Percentiles rank a stretch among this genome's conserved stretches.
These are phyloP conservation scores for Pseudonectria buxi DNA, from an alignment of 2,329 filamentous ascomycete genomes.

Conservation along the genomic window DNA sequence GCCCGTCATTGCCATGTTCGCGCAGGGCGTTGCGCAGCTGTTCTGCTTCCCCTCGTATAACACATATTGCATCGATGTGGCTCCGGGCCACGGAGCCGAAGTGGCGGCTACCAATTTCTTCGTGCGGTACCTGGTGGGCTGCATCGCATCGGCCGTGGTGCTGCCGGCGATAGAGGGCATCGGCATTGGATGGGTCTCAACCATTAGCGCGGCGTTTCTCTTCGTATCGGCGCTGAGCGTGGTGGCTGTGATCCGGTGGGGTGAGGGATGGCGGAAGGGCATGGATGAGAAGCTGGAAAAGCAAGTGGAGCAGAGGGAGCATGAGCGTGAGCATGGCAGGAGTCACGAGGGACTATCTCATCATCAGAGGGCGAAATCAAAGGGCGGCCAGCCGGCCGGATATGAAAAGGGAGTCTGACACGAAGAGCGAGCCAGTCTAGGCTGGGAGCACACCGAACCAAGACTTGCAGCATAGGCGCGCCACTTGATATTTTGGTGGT, in stretches of 20 bases:
- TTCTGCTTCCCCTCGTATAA: slow-evolving; percentile 72
- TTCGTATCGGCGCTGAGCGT: slow-evolving; percentile 30
- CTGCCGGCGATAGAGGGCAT: slow-evolving; percentile 67
- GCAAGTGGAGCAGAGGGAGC: slow-evolving; percentile 6
- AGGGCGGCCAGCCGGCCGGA: no score
- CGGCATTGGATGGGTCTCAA: slow-evolving; percentile 76
- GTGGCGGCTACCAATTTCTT: slow-evolving; percentile 78
- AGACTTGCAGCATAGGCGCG: no score
- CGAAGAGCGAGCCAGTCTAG: no score
- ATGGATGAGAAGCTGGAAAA: slow-evolving; percentile 22
- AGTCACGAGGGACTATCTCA: no score
- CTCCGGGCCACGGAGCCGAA: slow-evolving; percentile 61
- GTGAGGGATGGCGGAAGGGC: slow-evolving; percentile 32
- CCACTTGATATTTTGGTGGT: no score
- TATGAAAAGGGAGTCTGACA: background rate
- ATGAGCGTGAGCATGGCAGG: background rate
- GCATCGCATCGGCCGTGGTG: slow-evolving; percentile 62
- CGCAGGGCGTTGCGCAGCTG: slow-evolving; percentile 67
- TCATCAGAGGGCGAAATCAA: no score
- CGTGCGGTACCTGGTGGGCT: slow-evolving; percentile 68
- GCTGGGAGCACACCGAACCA: no score
- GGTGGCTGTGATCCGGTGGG: slow-evolving; percentile 32
- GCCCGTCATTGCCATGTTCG: slow-evolving; percentile 66
- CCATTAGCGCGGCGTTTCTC: slow-evolving; percentile 44
- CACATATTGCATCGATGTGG: slow-evolving; percentile 77